Base-by-base conservation (phyloP, 1,284 basidiomycete species). In the Leccinum fuscescens region DNA sequence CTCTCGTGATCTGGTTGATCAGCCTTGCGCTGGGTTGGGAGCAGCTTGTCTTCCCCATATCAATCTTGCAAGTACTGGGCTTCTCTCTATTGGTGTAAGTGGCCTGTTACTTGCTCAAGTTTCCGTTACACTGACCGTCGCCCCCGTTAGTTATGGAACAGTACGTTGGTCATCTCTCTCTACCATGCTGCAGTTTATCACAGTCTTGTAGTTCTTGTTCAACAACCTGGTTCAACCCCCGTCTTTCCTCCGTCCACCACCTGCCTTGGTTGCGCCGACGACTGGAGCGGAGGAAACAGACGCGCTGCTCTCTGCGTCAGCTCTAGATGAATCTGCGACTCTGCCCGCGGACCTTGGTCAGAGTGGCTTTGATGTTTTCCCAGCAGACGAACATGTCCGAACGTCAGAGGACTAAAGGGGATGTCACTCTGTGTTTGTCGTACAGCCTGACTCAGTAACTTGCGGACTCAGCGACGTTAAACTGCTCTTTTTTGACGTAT, bases 11-110 rank as follows among this genome's bases (percentile, higher is more conserved):
- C 70, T 96, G 92, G 92, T 77, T 94, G 61, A 81, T 97, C 67
- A 93, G 90, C 67, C 81, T 98, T 55, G 84, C 80, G 2, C 77
- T 98, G 35, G 96, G 96, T 1, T 99, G 97, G 97, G 97, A 99
- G 78, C 80, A 80, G 57, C 82, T 99, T 60, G 71, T 91, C 35
- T 92, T 86, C 77, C 92, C 93, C 3, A 86, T 90, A 66, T 93
- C 93, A 3, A 74, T 94, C 57, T 75, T 98, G 17, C 97, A 99
- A 75, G 83, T 98, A 51, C 67, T 86, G 12, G 97, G 97, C 2
- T 99, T 99, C 75, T 85, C 82, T 8, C 77, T 98, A 57, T 83
- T 99, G 62, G 96, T 98, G 84, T 95, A 81, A 78, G 71, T 62
- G 31, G 37, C 58, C 22, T 2, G 12, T 12, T 57, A 0, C 29